phyloP scores from a whole-genome alignment of 1,139 yeast species.

The Nakaseomyces glabratus region DNA sequence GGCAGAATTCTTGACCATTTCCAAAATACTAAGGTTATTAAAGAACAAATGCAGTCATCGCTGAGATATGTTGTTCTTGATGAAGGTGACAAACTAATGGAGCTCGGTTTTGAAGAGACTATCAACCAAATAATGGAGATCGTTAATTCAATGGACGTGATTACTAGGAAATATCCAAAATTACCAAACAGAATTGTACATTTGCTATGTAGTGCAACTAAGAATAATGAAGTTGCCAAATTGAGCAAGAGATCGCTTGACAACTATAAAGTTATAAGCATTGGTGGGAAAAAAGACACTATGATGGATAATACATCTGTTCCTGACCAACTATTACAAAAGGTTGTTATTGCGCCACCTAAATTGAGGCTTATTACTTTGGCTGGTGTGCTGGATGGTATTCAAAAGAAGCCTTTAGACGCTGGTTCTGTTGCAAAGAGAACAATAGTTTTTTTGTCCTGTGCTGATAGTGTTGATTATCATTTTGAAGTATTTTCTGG shows the following conservation, averaged over 20 bases:
- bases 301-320: constrained; percentile 38
- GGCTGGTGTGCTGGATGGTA: constrained; percentile 51
- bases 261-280: constrained; percentile 59
- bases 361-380: constrained; percentile 78
- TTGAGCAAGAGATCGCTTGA: constrained; percentile 68
- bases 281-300: constrained; percentile 32
- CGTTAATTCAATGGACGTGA: constrained; percentile 41
- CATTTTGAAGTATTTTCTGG: constrained; percentile 66
- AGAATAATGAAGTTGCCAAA: constrained; percentile 69
- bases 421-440: constrained; percentile 33
- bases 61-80: constrained; percentile 80
- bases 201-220: constrained; percentile 88
- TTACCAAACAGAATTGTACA: constrained; percentile 68
- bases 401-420: constrained; percentile 30
- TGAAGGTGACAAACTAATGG: constrained; percentile 94
- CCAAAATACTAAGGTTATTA: constrained; percentile 70
- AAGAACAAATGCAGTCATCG: constrained; percentile 59
- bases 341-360: constrained; percentile 76
- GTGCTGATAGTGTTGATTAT: constrained; percentile 92
- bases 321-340: constrained; percentile 85
- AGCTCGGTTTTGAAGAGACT: constrained; percentile 91
- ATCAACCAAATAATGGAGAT: constrained; percentile 62
- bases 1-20: constrained; percentile 89
- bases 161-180: constrained; percentile 39
- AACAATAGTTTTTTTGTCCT: constrained; percentile 80